Conservation (phyloP, 305 asterid genomes). For the Solanum hybrid region DNA sequence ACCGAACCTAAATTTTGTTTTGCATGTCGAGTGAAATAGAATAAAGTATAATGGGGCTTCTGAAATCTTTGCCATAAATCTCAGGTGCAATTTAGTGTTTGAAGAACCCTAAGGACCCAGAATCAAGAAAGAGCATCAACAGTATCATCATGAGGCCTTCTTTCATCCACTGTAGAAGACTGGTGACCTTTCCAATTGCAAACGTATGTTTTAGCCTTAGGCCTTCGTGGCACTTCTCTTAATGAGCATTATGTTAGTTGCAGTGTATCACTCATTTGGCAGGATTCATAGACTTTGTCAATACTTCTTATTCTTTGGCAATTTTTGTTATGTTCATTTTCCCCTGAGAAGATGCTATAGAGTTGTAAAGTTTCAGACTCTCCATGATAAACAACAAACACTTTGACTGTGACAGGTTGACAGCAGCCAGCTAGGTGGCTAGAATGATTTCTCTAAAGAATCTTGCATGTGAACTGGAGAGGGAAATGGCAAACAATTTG, state of each 20-base stretch:
- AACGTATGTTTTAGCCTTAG: background rate
- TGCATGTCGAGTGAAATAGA: background rate
- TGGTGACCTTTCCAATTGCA: background rate
- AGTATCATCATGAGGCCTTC: background rate
- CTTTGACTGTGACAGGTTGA: background rate
- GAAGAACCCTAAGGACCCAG: background rate
- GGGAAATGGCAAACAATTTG: background rate
- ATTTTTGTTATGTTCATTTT: background rate
- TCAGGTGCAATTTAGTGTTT: background rate
- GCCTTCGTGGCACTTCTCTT: background rate
- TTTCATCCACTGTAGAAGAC: background rate
- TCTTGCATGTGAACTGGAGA: background rate
- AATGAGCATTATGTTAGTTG: background rate
- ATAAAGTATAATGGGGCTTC: background rate
- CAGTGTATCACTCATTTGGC: background rate
- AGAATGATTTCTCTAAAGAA: background rate
- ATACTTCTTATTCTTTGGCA: background rate
- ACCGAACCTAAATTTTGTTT: background rate
- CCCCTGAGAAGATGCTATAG: background rate
- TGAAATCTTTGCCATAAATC: background rate
- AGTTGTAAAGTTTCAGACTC: background rate
- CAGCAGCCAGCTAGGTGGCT: background rate
- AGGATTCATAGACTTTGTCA: background rate
- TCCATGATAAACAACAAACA: background rate
- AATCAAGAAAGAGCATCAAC: background rate